These are phyloP conservation scores for Saccharomycopsis hybrid DNA, from an alignment of 1,139 yeast genomes.

Conservation along the genomic window DNA sequence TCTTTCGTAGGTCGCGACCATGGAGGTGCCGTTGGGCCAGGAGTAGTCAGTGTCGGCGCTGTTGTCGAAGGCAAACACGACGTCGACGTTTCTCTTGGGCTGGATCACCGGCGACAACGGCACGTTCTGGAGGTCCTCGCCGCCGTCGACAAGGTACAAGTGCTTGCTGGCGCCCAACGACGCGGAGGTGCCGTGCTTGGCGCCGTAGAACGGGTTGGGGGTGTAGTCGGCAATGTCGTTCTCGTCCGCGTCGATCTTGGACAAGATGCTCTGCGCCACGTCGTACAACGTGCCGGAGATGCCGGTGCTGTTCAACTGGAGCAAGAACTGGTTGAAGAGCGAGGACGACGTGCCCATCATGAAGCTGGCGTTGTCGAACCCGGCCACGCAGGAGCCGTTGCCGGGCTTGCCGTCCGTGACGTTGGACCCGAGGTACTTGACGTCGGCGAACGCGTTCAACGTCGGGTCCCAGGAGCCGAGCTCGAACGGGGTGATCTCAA, in stretches of 20 bases:
- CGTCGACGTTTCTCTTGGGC: constrained; percentile 42
- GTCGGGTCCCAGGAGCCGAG: constrained; percentile 61
- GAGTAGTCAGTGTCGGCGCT: constrained; percentile 44
- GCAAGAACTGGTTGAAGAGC: constrained; percentile 32
- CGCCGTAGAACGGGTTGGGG: constrained; percentile 69
- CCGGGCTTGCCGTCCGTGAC: constrained; percentile 40
- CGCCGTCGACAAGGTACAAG: constrained; percentile 51
- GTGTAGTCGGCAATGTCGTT: constrained; percentile 67
- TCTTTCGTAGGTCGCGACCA: constrained; percentile 43
- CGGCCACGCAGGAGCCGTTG: constrained; percentile 52
- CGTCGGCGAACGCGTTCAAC: constrained; percentile 42
- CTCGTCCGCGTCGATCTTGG: constrained; percentile 37
- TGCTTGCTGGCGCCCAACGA: constrained; percentile 34
- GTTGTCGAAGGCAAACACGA: constrained; percentile 53
- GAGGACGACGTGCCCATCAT: constrained; percentile 70
- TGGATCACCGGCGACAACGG: constrained; percentile 53
- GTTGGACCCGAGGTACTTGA: constrained; percentile 47
- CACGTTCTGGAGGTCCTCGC: constrained; percentile 51
- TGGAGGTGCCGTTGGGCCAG: constrained; percentile 55
- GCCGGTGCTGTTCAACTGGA: constrained; percentile 18
- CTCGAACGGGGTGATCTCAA: constrained; percentile 52
- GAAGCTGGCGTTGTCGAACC: constrained; percentile 74
- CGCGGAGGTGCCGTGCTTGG: constrained; percentile 38
- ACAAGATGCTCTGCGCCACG: constrained; percentile 33
- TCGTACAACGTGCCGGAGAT: constrained; percentile 12